Evolutionary conservation across 2,329 filamentous ascomycete genomes (phyloP).

Genomic region (Epichloe typhina): DNA sequence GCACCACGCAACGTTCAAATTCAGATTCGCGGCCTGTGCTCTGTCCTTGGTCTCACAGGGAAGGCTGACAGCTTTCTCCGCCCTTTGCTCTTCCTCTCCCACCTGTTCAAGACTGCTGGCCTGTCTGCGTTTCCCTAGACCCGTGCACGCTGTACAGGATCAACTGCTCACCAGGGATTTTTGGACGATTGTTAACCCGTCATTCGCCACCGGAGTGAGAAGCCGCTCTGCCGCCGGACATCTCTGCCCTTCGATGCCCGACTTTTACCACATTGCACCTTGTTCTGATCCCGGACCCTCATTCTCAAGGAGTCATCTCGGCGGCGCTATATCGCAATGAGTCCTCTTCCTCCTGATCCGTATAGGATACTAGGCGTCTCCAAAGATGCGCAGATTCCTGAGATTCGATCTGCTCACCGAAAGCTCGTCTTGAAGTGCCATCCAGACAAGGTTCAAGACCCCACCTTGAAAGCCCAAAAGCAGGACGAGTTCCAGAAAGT

Average conservation of each 20-base stretch:
- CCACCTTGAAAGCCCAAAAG: conserved; percentile 61
- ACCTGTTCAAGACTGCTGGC: not conserved
- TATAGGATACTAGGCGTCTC: conserved; percentile 65
- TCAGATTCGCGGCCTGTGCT: not conserved
- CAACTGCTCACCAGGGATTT: not conserved
- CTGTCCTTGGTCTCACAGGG: not conserved
- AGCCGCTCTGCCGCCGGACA: not conserved
- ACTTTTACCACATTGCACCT: not conserved
- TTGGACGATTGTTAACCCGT: not conserved
- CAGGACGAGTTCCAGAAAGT: conserved; percentile 84
- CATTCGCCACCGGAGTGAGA: not conserved
- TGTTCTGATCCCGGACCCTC: conserved; percentile 3
- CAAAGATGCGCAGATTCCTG: conserved; percentile 53
- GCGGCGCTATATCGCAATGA: conserved; percentile 23
- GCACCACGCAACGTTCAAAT: conserved; percentile 4
- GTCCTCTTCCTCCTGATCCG: conserved; percentile 53
- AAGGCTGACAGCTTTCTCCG: not conserved
- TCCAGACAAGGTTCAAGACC: conserved; percentile 80
- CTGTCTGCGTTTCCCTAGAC: not conserved
- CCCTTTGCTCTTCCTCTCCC: not conserved
- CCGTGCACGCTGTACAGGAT: not conserved
- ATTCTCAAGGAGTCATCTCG: not conserved
- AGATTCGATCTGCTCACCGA: conserved; percentile 69
- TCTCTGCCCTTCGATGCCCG: not conserved
- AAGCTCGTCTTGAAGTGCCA: conserved; percentile 83